Percentiles rank a stretch among this genome's conserved stretches.
Evolutionary conservation across 1,284 basidiomycete species (phyloP).

Genomic region (Meripilus lineatus): DNA sequence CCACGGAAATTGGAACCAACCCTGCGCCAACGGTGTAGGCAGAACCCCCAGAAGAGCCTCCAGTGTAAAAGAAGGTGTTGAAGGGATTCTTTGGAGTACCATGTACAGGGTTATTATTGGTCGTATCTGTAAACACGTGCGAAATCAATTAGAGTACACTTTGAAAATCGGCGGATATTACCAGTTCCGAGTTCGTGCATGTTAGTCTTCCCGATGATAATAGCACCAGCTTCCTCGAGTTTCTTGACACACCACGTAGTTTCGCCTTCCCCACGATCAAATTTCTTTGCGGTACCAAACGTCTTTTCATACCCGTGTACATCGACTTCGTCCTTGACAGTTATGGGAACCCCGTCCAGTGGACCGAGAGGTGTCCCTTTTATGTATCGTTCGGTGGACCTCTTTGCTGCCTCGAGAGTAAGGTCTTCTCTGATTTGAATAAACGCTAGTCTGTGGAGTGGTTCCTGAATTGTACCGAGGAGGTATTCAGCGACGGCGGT

Average conservation of each 20-base stretch:
- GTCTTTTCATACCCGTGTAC: conserved; percentile 3
- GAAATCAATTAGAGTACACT: background rate
- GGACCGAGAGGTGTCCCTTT: conserved; percentile 3
- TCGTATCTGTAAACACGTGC: background rate
- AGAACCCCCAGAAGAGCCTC: conserved; percentile 6
- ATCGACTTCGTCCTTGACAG: conserved; percentile 6
- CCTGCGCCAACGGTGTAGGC: conserved; percentile 6
- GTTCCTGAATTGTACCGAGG: background rate
- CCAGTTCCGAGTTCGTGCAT: conserved; percentile 7
- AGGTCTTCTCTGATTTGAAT: conserved; percentile 2
- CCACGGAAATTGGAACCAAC: conserved; percentile 4
- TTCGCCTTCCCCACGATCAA: background rate
- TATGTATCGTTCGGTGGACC: conserved; percentile 1
- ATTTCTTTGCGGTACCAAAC: conserved; percentile 1
- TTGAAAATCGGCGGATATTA: background rate
- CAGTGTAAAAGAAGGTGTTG: conserved; percentile 3
- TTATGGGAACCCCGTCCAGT: conserved; percentile 5
- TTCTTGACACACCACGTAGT: conserved; percentile 5
- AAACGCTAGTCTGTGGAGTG: conserved; percentile 2
- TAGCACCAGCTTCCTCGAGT: conserved; percentile 6
- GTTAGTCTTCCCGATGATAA: conserved; percentile 6
- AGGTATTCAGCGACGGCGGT: conserved; percentile 5
- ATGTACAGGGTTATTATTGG: conserved; percentile 6
- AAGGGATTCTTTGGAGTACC: conserved; percentile 6
- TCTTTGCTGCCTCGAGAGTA: conserved; percentile 2